These are phyloP conservation scores for Nosema muscidifuracis DNA, from an alignment of 371 early-diverging fungal genomes.

Conservation along the genomic window DNA sequence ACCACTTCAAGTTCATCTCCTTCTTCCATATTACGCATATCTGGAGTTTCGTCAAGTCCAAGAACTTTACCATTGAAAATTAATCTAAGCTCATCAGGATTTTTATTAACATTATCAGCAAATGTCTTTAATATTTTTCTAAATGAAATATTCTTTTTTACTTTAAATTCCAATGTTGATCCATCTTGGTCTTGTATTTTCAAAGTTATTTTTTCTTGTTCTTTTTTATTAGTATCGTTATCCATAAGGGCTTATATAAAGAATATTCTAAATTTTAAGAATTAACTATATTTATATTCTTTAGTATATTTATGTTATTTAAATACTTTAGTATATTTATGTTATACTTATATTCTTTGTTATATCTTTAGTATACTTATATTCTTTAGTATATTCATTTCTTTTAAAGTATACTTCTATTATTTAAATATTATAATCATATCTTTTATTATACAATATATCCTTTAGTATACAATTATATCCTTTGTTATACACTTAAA, in stretches of 20 bases:
- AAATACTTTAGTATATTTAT: too few relatives aligned
- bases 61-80: conserved; percentile 47
- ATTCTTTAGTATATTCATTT: too few relatives aligned
- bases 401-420: too few relatives aligned
- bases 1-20: conserved; percentile 50
- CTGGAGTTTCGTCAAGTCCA: conserved; percentile 26
- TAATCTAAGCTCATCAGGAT: conserved; percentile 42
- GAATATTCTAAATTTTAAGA: too few relatives aligned
- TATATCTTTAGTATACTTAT: too few relatives aligned
- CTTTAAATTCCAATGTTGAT: conserved; percentile 41
- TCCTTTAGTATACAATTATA: too few relatives aligned
- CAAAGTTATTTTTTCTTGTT: conserved; percentile 35
- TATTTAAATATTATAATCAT: too few relatives aligned
- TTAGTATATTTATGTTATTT: too few relatives aligned
- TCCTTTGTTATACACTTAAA: too few relatives aligned
- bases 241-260: neutral
- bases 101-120: conserved; percentile 30
- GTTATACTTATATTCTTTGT: too few relatives aligned
- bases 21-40: conserved; percentile 35
- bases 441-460: too few relatives aligned
- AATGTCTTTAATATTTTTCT: conserved; percentile 50
- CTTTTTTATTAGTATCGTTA: neutral
- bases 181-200: conserved; percentile 37
- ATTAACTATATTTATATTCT: too few relatives aligned
- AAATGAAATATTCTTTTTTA: conserved; percentile 42